Evolutionary conservation across 1,139 yeast species (phyloP), one percentile per base, ranked within the genome.

Genomic region (Scheffersomyces cryptocercus): DNA sequence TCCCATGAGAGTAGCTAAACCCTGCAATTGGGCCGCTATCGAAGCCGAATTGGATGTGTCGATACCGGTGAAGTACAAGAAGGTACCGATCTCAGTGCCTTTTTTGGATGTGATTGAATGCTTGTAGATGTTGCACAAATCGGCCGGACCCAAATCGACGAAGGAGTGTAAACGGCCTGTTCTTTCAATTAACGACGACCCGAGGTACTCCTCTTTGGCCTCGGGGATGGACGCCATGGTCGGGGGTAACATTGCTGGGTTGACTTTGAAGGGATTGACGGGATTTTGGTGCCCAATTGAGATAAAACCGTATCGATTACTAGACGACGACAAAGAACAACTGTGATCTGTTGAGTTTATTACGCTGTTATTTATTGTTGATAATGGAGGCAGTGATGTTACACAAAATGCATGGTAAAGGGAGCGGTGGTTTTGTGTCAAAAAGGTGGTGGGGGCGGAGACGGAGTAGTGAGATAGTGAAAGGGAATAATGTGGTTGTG

Each of bases 61-160:
- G 3, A 79, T 74, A 3, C 85, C 85, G 0, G 83, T 77, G 54
- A 72, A 79, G 58, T 80, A 80, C 38, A 80, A 65, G 53, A 75
- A 80, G 4, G 84, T 79, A 3, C 82, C 81, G 35, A 75, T 59
- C 45, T 69, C 78, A 26, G 70, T 61, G 43, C 58, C 56, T 44
- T 66, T 67, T 58, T 68, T 70, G 47, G 77, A 73, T 55, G 61
- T 74, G 50, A 56, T 62, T 38, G 67, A 70, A 50, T 57, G 74
- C 54, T 81, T 79, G 43, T 79, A 78, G 43, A 82, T 69, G 58
- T 88, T 95, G 40, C 95, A 87, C 51, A 93, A 72, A 68, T 93
- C 98, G 5, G 97, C 91, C 0, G 97, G 96, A 0, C 99, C 99
- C 42, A 93, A 64, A 44, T 80, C 85, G 36, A 45, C 50, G 46